Evolutionary conservation across 2,329 filamentous ascomycete genomes (phyloP), one percentile per base, ranked within the genome.

Genomic region (Penicillium sp.): DNA sequence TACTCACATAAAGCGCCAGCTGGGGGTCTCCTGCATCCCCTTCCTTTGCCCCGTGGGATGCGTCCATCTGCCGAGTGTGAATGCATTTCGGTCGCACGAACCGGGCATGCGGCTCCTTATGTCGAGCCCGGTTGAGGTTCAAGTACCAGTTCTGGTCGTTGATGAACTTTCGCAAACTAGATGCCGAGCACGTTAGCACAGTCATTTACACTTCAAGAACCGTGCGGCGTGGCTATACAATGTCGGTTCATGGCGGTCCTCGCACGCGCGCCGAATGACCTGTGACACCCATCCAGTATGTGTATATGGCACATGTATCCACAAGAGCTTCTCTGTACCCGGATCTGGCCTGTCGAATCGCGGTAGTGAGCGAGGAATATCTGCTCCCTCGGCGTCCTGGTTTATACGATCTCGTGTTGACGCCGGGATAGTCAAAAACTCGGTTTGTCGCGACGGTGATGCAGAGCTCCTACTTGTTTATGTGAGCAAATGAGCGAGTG

Each of bases 101-200:
- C 13, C 75, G 73, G 18, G 74, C 75, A 64, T 77, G 75, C 6
- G 75, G 74, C 44, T 75, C 72, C n/a, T 73, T 61, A 64, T 78
- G 75, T 11, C 75, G 71, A 44, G 74, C 72, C 56, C 67, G 66
- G 31, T 73, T 73, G 18, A 77, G 69, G 18, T 75, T 73, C 6
- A 67, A 65, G 55, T 68, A 73, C 75, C 75, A 77, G 53, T 75
- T 70, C 13, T 75, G 66, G 19, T 74, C 63, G 36, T 72, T 71
- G 22, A 76, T 66, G 18, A 75, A 70, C 24, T 68, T 70, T 4
- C 63, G 62, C n/a, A 73, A 75, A 39, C 79, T 81, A 75, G 51
- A 75, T 11, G 3, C 7, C 22, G 72, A 58, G 37, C 3, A 27
- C 1, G 2, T 49, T n/a, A 49, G 46, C 35, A 19, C 2, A 13